phyloP scores from a whole-genome alignment of 352 stramenopile genomes.

The Lagenidium giganteum region DNA sequence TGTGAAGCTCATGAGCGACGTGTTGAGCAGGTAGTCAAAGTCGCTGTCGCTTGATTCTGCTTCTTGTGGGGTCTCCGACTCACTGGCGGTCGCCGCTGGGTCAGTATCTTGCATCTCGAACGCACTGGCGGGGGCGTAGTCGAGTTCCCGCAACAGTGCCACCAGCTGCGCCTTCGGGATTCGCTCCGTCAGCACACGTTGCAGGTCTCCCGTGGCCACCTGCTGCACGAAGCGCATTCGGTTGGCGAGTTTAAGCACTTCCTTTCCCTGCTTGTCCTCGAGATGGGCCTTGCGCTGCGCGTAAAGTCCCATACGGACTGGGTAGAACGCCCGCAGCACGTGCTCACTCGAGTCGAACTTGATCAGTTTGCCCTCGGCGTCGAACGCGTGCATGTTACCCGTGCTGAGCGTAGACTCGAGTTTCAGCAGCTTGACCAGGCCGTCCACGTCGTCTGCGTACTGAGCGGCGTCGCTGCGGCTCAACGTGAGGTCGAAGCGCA shows the following conservation, averaged over 20 bases:
- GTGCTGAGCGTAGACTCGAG: conserved; percentile 92
- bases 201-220: conserved; percentile 90
- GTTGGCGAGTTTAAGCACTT: conserved; percentile 91
- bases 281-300: conserved; percentile 76
- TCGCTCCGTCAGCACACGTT: conserved; percentile 83
- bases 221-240: conserved; percentile 97
- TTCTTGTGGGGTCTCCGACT: too few species aligned
- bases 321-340: conserved; percentile 94
- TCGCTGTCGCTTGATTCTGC: conserved; percentile 22
- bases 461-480: conserved; percentile 81
- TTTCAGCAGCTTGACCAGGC: conserved; percentile 91
- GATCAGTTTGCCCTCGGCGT: conserved; percentile 85
- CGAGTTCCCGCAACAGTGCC: conserved; percentile 36
- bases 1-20: conserved; percentile 98
- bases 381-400: conserved; percentile 98
- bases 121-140: conserved; percentile 39
- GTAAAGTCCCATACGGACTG: conserved; percentile 89
- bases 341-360: conserved; percentile 89
- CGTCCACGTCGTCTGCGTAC: conserved; percentile 27
- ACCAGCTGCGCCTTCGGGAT: conserved; percentile 61
- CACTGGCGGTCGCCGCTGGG: background rate
- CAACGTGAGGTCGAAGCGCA: conserved; percentile 78
- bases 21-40: conserved; percentile 98
- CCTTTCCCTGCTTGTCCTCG: conserved; percentile 72
- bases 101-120: conserved; percentile 34